phyloP scores from a whole-genome alignment of 148 eudicot species.

The Beta vulgaris region DNA sequence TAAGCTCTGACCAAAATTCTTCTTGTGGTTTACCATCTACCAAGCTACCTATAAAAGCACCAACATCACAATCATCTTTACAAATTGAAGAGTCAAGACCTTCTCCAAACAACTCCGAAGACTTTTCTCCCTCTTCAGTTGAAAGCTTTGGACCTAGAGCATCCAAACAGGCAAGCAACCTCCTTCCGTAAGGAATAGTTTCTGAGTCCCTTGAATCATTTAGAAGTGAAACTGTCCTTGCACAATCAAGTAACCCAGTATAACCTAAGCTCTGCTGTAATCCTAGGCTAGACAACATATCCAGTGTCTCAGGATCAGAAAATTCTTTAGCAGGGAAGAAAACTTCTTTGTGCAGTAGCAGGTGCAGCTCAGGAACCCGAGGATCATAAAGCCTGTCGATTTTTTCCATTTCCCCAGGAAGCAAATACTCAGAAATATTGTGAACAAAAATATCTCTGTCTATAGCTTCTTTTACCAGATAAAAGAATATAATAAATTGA shows the following conservation, averaged over 20 bases:
- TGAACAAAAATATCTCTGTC: background rate
- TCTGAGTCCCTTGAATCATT: slow-evolving; percentile 60
- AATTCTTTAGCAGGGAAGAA: slow-evolving; percentile 84
- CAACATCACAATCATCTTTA: slow-evolving; percentile 43
- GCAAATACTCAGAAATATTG: slow-evolving; percentile 4
- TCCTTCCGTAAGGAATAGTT: slow-evolving; percentile 49
- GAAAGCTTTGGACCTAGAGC: slow-evolving; percentile 57
- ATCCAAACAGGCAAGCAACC: slow-evolving; percentile 72
- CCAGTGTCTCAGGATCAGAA: slow-evolving; percentile 67
- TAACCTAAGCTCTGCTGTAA: slow-evolving; percentile 61
- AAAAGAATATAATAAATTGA: background rate
- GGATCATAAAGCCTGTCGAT: slow-evolving; percentile 91
- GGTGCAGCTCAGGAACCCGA: slow-evolving; percentile 67
- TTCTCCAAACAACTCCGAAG: slow-evolving; percentile 30
- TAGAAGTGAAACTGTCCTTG: slow-evolving; percentile 73
- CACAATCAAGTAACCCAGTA: slow-evolving; percentile 87
- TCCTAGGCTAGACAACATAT: slow-evolving; percentile 66
- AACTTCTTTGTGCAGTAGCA: slow-evolving; percentile 59
- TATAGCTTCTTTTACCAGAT: slow-evolving; percentile 2
- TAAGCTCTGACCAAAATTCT: slow-evolving; percentile 80
- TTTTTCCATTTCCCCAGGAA: background rate
- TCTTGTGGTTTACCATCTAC: slow-evolving; percentile 58
- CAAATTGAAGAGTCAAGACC: slow-evolving; percentile 17
- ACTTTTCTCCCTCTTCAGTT: slow-evolving; percentile 35
- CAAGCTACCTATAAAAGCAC: slow-evolving; percentile 45